phyloP scores from a whole-genome alignment of 176 grass and related monocot species.

The Cenchrus purpureus region DNA sequence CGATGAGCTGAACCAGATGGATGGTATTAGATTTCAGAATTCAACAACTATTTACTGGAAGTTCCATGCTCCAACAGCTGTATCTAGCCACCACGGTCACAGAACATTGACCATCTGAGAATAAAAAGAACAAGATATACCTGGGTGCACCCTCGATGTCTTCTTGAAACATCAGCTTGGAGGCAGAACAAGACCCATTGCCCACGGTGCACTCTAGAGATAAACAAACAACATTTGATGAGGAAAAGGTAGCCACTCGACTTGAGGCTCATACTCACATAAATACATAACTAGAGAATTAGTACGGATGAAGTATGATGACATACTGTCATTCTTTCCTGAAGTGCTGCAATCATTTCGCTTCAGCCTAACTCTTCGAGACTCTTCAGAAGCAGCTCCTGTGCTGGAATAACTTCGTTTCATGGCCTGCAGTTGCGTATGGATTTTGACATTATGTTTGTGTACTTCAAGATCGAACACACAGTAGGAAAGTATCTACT shows the following conservation, averaged over 20 bases:
- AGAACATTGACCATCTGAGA: background rate
- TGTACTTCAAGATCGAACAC: background rate
- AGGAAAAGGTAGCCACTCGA: background rate
- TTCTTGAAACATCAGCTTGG: slow-evolving; percentile 39
- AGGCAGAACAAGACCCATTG: slow-evolving; percentile 14
- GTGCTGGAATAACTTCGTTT: slow-evolving; percentile 43
- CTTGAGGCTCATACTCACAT: background rate
- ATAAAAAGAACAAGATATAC: slow-evolving; percentile 43
- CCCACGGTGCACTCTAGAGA: background rate
- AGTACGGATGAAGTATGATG: background rate
- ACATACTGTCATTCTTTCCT: slow-evolving; percentile 19
- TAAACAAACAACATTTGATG: background rate
- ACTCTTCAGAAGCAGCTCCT: slow-evolving; percentile 22
- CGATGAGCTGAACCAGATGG: slow-evolving; percentile 22
- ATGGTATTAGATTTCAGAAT: background rate
- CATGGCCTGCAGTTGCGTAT: slow-evolving; percentile 26
- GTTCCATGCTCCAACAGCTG: background rate
- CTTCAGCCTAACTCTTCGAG: slow-evolving; percentile 52
- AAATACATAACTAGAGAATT: background rate
- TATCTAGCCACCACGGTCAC: background rate
- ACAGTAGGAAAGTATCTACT: background rate
- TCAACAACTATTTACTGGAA: background rate
- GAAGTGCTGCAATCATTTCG: slow-evolving; percentile 33
- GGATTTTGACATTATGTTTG: slow-evolving; percentile 12
- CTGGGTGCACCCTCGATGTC: slow-evolving; percentile 34